phyloP scores from a whole-genome alignment of 148 eudicot genomes.

The Spergularia marina region DNA sequence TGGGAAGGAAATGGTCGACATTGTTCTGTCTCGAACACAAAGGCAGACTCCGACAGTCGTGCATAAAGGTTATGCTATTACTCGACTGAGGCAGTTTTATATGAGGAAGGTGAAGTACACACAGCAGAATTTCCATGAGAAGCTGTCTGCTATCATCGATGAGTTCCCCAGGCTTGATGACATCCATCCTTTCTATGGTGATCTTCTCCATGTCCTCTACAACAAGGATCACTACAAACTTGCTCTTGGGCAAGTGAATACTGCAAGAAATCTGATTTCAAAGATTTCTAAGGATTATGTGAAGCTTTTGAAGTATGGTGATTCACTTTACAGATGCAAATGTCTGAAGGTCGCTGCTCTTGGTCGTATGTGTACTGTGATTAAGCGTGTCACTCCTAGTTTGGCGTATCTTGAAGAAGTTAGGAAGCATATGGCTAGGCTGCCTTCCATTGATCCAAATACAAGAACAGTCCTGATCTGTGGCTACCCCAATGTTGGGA shows the following conservation, averaged over 20 bases:
- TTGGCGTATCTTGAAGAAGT: conserved; percentile 92
- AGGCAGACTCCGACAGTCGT: conserved; percentile 90
- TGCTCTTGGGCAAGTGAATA: conserved; percentile 91
- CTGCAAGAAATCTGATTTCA: conserved; percentile 76
- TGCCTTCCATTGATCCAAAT: conserved; percentile 94
- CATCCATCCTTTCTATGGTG: conserved; percentile 94
- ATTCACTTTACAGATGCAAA: conserved; percentile 88
- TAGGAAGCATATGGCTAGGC: conserved; percentile 92
- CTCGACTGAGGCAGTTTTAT: conserved; percentile 79
- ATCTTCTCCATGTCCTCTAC: conserved; percentile 84
- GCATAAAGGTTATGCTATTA: conserved; percentile 90
- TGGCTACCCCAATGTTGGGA: conserved; percentile 95
- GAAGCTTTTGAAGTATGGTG: conserved; percentile 81
- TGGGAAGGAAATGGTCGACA: conserved; percentile 81
- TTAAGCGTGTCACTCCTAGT: conserved; percentile 81
- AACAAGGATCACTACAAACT: conserved; percentile 98
- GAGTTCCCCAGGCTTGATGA: conserved; percentile 89
- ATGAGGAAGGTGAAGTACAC: conserved; percentile 95
- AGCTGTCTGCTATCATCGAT: conserved; percentile 88
- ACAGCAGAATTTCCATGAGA: conserved; percentile 73
- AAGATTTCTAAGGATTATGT: conserved; percentile 86
- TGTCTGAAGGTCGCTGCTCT: conserved; percentile 92
- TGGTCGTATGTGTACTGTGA: conserved; percentile 93
- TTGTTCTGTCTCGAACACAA: conserved; percentile 82
- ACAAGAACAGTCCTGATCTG: conserved; percentile 84